These are phyloP conservation scores for Fusarium austroafricanum DNA, from an alignment of 2,329 filamentous ascomycete species.

Conservation along the genomic window DNA sequence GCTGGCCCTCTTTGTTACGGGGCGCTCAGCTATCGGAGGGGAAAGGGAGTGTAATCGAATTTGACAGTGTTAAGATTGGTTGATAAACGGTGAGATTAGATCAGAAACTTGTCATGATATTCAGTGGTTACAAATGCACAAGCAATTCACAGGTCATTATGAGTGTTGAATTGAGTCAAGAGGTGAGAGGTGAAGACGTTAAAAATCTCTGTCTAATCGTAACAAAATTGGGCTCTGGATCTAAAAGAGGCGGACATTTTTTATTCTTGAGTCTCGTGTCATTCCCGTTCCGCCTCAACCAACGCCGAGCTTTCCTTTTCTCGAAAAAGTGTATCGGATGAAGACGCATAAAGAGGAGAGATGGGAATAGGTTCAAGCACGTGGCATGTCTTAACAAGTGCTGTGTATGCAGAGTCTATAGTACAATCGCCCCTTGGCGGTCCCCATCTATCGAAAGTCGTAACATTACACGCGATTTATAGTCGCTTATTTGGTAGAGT, in stretches of 20 bases:
- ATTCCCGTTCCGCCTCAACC: slow-evolving; percentile 31
- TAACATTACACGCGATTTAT: slow-evolving; percentile 51
- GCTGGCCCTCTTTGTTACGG: slow-evolving; percentile 1
- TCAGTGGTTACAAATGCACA: not conserved
- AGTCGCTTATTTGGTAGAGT: slow-evolving; percentile 73
- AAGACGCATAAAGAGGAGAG: slow-evolving; percentile 51
- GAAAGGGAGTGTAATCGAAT: slow-evolving; percentile 15
- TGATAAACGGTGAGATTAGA: not conserved
- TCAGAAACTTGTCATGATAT: slow-evolving; percentile 8
- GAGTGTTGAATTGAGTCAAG: not conserved
- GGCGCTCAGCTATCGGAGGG: slow-evolving; percentile 14
- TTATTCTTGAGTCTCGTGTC: slow-evolving; percentile 16
- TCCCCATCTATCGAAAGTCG: slow-evolving; percentile 52
- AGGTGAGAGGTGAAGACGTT: slow-evolving; percentile 14
- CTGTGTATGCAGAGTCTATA: slow-evolving; percentile 51
- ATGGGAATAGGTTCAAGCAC: slow-evolving; percentile 51
- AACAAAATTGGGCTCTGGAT: slow-evolving; percentile 24
- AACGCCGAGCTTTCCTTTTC: slow-evolving; percentile 39
- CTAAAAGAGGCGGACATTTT: slow-evolving; percentile 28
- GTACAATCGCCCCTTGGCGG: slow-evolving; percentile 52
- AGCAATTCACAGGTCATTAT: not conserved
- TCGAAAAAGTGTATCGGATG: slow-evolving; percentile 27
- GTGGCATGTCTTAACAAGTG: slow-evolving; percentile 47
- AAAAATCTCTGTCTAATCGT: slow-evolving; percentile 16
- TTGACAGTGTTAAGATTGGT: slow-evolving; percentile 23